Evolutionary conservation across 495 filamentous ascomycete genomes (phyloP).

Genomic region (Acidiella bohemica): DNA sequence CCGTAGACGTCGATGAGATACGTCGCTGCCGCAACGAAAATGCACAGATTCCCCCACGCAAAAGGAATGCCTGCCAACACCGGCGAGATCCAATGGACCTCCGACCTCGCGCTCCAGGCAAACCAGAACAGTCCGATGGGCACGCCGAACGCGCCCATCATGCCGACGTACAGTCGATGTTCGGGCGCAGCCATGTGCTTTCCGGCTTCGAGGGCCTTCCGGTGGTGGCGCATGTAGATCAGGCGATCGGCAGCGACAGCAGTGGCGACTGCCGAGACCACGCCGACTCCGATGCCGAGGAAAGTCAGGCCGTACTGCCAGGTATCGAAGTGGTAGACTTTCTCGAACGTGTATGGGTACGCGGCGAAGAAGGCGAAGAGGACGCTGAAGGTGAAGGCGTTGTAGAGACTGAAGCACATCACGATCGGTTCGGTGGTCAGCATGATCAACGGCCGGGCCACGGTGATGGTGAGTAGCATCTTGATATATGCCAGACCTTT

Average conservation of each 20-base stretch:
- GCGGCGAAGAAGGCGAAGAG: slow-evolving; percentile 44
- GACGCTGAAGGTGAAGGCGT: slow-evolving; percentile 38
- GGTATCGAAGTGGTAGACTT: slow-evolving; percentile 36
- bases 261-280: slow-evolving; percentile 27
- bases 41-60: slow-evolving; percentile 50
- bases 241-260: slow-evolving; percentile 32
- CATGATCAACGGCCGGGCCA: slow-evolving; percentile 29
- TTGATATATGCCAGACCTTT: slow-evolving; percentile 19
- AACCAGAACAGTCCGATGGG: slow-evolving; percentile 39
- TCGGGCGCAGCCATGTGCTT: slow-evolving; percentile 29
- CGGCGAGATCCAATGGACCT: slow-evolving; percentile 40
- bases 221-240: slow-evolving; percentile 24
- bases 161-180: slow-evolving; percentile 31
- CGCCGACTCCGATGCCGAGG: slow-evolving; percentile 36
- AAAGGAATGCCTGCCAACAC: slow-evolving; percentile 48
- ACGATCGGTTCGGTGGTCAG: slow-evolving; percentile 37
- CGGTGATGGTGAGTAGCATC: slow-evolving; percentile 25
- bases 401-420: slow-evolving; percentile 39
- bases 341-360: slow-evolving; percentile 39
- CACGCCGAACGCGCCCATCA: slow-evolving; percentile 32
- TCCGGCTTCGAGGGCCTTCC: slow-evolving; percentile 27
- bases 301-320: slow-evolving; percentile 38
- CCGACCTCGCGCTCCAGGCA: slow-evolving; percentile 32
- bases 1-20: slow-evolving; percentile 51
- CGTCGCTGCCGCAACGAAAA: slow-evolving; percentile 32